Base-by-base conservation (phyloP, 176 grass and related monocot species). In the Paspalum notatum region DNA sequence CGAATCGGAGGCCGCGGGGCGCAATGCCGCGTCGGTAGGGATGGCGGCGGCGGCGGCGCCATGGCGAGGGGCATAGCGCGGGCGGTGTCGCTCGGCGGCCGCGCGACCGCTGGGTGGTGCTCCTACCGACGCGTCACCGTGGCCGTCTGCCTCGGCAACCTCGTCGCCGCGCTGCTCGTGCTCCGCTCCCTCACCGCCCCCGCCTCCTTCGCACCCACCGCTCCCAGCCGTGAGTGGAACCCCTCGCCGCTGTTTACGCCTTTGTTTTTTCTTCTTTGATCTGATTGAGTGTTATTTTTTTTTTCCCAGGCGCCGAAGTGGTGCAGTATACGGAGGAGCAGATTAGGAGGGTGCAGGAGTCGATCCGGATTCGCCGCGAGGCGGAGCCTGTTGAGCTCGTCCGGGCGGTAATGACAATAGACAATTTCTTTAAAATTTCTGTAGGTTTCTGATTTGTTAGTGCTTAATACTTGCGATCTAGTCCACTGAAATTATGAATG, bases 121-220 rank as follows among this genome's bases (percentile, higher is more conserved):
- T 99, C 96, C 68, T 99, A 85, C 83, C 88, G 81, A 76, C 84
- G 89, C 75, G 61, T 93, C 85, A 90, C 96, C 63, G 69, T 99
- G 67, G 86, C 79, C 61, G 75, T 99, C 62, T 99, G 92, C 91
- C 80, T 84, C 59, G 79, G 82, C 3, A 99, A 99, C 83, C 86
- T 95, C 22, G 69, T 95, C 45, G 90, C 89, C 62, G 86, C 85
- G 45, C 82, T 99, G 56, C 67, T 99, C 50, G 89, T 99, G 77
- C 86, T 99, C 22, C 89, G 92, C 72, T 90, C 86, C 83, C 80
- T 93, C 69, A 90, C 87, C 59, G 79, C 84, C 25, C 79, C 79
- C 21, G 37, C 56, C 49, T 72, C 74, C 65, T 49, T 57, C 46
- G 40, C 55, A 1, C 67, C 83, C 9, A 4, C 47, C 42, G 26